These are phyloP conservation scores for Hemerocallis citrina DNA, from an alignment of 106 monocot species.

Conservation along the genomic window DNA sequence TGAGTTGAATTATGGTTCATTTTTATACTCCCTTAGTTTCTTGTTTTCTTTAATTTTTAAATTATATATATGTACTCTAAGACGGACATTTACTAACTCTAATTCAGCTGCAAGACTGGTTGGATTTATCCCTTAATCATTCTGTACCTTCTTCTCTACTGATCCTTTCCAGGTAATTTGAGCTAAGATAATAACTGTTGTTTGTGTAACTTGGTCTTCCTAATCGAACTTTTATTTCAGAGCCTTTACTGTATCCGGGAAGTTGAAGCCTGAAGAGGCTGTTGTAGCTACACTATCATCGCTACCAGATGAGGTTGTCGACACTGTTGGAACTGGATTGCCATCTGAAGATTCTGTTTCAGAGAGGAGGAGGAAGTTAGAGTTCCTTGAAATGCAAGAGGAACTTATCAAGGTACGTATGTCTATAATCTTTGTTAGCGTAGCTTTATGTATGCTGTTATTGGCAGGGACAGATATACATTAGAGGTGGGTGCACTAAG, in stretches of 20 bases:
- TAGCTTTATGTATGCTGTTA: too few relatives aligned
- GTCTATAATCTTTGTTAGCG: too few relatives aligned
- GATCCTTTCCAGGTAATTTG: conserved; percentile 83
- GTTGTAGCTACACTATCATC: conserved; percentile 92
- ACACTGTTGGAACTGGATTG: conserved; percentile 82
- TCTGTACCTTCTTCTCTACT: conserved; percentile 88
- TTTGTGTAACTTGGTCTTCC: neutral
- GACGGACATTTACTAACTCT: neutral
- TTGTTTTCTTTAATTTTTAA: neutral
- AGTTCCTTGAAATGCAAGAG: conserved; percentile 98
- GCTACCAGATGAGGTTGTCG: conserved; percentile 98
- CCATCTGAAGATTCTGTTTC: conserved; percentile 98
- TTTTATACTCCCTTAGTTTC: neutral
- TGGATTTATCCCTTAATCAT: conserved; percentile 87
- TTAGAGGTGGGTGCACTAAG: too few relatives aligned
- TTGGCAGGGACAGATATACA: too few relatives aligned
- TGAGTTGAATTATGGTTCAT: neutral
- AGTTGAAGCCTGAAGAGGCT: conserved; percentile 89
- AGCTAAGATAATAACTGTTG: neutral
- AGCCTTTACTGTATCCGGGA: conserved; percentile 88
- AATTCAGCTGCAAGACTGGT: conserved; percentile 84
- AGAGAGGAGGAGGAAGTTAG: conserved; percentile 85
- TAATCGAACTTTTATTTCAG: conserved; percentile 23
- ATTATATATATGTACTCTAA: neutral
- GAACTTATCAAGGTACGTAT: conserved; percentile 90